Evolutionary conservation across 1,284 basidiomycete genomes (phyloP), one percentile per base, ranked within the genome.

Genomic region (Stygiomarasmius scandens): DNA sequence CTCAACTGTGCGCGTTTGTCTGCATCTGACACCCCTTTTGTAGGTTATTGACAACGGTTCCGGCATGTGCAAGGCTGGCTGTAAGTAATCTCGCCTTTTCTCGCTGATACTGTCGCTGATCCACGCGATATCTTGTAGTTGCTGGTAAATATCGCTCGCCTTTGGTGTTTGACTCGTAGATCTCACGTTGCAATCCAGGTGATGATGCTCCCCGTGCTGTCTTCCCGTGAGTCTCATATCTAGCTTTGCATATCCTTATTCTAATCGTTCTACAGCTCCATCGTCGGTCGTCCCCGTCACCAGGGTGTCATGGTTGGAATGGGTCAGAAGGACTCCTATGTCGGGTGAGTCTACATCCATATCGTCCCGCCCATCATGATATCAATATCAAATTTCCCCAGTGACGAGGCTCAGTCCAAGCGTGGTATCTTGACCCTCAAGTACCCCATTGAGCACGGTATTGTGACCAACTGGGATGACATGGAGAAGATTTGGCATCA

Each of bases 391-490:
- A 11, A 11, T 11, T 16, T 23, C 19, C n/a, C 2, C 63, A 88
- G 85, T 71, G 92, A 94, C 67, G 92, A 95, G 75, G 92, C 92
- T 45, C 92, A 93, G 77, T 90, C 91, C 52, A 95, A 95, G 83
- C 90, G 93, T 80, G 93, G 93, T 87, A 93, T 95, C 77, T 80
- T 95, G 61, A 93, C 91, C 61, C 83, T 95, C 77, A 94, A 79
- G 81, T 92, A 90, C 77, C 87, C 87, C 59, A 88, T 89, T 53
- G 82, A 85, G 71, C 84, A 86, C 70, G 85, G 85, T 70, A 93
- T 95, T 74, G 92, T 95, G 63, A 95, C 92, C 77, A 94, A 95
- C 86, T 95, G 93, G 93, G 90, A 93, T 70, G 91, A 93, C 77
- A 93, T 92, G 91, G 91, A 93, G 79, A 92, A 92, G 80, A 93